Evolutionary conservation across 805 yeast species (phyloP).

Genomic region (Teunomyces aglyptinius): DNA sequence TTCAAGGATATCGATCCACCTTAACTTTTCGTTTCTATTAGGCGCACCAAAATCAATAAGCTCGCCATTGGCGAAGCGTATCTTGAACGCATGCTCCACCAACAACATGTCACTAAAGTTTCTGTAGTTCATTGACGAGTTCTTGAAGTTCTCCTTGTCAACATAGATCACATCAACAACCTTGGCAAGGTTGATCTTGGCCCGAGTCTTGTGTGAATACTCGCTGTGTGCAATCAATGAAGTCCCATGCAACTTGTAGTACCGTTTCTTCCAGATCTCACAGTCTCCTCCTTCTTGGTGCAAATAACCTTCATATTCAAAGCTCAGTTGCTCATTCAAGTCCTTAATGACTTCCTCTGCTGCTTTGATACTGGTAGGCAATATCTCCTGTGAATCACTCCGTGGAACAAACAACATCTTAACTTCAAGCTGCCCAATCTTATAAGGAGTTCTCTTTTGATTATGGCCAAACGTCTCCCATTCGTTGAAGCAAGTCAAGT

Average conservation of each 20-base stretch:
- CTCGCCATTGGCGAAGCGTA: conserved; percentile 78
- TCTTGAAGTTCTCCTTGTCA: conserved; percentile 34
- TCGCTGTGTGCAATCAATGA: conserved; percentile 77
- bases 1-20: conserved; percentile 66
- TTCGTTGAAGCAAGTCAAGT: conserved; percentile 70
- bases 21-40: conserved; percentile 52
- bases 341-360: conserved; percentile 36
- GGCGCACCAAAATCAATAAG: conserved; percentile 85
- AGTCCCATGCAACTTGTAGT: conserved; percentile 68
- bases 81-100: conserved; percentile 70
- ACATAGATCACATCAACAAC: conserved; percentile 52
- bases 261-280: conserved; percentile 68
- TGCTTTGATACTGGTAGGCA: conserved; percentile 67
- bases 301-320: conserved; percentile 61
- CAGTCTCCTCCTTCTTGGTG: conserved; percentile 94
- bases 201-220: conserved; percentile 62
- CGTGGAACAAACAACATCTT: conserved; percentile 71
- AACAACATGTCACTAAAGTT: conserved; percentile 70
- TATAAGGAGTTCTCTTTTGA: conserved; percentile 47
- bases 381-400: conserved; percentile 53
- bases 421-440: conserved; percentile 64
- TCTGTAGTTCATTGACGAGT: conserved; percentile 40
- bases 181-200: conserved; percentile 72
- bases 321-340: conserved; percentile 23
- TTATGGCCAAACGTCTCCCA: conserved; percentile 49